Evolutionary conservation across 116 monocot genomes (phyloP), one percentile per base, ranked within the genome.

Genomic region (Zostera marina): DNA sequence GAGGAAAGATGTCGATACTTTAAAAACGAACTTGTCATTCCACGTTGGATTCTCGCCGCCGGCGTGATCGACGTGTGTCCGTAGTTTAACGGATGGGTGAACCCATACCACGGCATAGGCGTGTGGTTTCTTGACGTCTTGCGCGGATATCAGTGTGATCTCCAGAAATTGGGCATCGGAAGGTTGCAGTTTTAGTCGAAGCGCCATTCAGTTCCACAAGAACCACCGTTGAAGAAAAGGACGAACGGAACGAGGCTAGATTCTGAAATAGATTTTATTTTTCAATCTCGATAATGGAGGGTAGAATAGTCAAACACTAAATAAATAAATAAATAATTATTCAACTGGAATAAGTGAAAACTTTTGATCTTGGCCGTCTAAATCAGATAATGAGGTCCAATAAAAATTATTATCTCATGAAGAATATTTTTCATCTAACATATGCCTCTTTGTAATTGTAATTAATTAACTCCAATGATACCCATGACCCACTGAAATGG

Each of bases 81-180:
- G 83, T 70, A 88, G 74, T 77, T 77, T 83, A 63, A 52, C n/a
- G 22, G 74, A 22, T 25, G 80, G 80, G 64, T 88, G 74, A 12
- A 77, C 63, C 83, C 83, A 83, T n/a, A 64, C 67, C 62, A 88
- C 70, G 52, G 88, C 88, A 73, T 77, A 88, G 53, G 76, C 43
- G 15, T 73, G 71, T 11, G 63, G 59, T 11, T 38, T 54, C 71
- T 78, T 77, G 32, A 88, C 75, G 47, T 70, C 80, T 66, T 88
- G 88, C 23, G 80, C 83, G 16, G 83, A 83, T 77, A 88, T 88
- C 41, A 88, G 70, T 25, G 57, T 83, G 61, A 88, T 72, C 77
- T 88, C 88, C 22, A 88, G 59, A 14, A 80, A 42, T 44, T 63
- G 54, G 47, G 59, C n/a, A 2, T 55, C 55, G 14, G 55, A 38